Conservation (phyloP, 1,284 basidiomycete genomes). For the Heterobasidion annosum region DNA sequence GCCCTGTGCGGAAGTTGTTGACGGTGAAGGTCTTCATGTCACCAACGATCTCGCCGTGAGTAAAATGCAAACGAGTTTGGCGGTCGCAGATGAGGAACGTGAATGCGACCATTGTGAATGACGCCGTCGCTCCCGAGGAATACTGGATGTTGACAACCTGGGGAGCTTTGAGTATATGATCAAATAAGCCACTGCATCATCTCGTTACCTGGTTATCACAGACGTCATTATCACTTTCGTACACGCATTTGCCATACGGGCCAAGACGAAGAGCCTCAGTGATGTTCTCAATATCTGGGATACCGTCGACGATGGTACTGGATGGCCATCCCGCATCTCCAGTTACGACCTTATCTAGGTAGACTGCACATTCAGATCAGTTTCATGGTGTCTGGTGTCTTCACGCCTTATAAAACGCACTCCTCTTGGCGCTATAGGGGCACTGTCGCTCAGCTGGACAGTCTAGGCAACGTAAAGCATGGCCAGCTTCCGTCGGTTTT, state of each 20-base stretch:
- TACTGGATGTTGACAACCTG: slow-evolving; percentile 78
- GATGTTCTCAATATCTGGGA: slow-evolving; percentile 74
- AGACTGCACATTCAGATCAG: slow-evolving; percentile 35
- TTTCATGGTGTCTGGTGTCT: neutral
- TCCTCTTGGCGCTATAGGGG: slow-evolving; percentile 79
- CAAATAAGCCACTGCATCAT: too few relatives aligned
- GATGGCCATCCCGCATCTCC: slow-evolving; percentile 59
- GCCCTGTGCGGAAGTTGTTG: slow-evolving; percentile 64
- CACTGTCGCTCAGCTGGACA: slow-evolving; percentile 67
- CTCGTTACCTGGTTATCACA: slow-evolving; percentile 57
- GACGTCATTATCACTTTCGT: slow-evolving; percentile 75
- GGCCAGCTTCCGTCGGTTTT: slow-evolving; percentile 63
- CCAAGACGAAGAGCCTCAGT: slow-evolving; percentile 51
- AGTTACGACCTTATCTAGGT: slow-evolving; percentile 50
- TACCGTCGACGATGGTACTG: slow-evolving; percentile 60
- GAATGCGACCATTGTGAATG: slow-evolving; percentile 79
- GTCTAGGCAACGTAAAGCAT: slow-evolving; percentile 62
- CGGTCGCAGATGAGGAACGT: slow-evolving; percentile 65
- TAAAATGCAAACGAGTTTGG: slow-evolving; percentile 72
- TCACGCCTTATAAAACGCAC: slow-evolving; percentile 25
- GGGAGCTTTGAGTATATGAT: neutral
- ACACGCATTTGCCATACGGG: slow-evolving; percentile 78
- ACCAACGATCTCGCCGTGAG: slow-evolving; percentile 76
- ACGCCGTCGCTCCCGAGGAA: slow-evolving; percentile 65
- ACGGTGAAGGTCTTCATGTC: slow-evolving; percentile 71